Conservation (phyloP, 768 basidiomycete genomes). For the Fibroporia radiculosa region DNA sequence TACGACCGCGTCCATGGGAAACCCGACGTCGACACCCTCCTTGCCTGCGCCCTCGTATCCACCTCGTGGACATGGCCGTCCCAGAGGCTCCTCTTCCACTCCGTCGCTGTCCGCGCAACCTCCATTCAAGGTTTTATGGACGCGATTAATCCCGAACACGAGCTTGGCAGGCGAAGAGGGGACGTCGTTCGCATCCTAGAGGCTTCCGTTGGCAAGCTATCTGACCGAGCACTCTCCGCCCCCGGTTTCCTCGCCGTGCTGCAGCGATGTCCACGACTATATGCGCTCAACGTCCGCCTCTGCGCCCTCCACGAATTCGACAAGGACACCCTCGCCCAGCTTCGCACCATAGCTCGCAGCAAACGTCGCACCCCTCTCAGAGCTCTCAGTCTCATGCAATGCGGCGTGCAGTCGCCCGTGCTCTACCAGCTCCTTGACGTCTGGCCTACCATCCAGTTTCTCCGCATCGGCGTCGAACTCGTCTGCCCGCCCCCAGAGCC, state of each 20-base stretch:
- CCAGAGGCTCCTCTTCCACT: slow-evolving; percentile 19
- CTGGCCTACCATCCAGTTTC: slow-evolving; percentile 30
- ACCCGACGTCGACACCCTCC: slow-evolving; percentile 14
- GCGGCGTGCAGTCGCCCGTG: slow-evolving; percentile 35
- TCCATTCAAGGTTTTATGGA: slow-evolving; percentile 1
- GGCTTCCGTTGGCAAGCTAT: slow-evolving; percentile 1
- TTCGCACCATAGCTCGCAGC: slow-evolving; percentile 18
- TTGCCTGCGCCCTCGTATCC: slow-evolving; percentile 15
- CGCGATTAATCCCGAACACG: slow-evolving; percentile 4
- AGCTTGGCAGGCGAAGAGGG: slow-evolving; percentile 7
- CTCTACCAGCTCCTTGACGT: slow-evolving; percentile 34
- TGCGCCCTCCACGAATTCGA: slow-evolving; percentile 24
- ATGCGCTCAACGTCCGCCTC: slow-evolving; percentile 25
- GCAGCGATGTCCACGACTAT: slow-evolving; percentile 23
- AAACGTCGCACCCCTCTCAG: slow-evolving; percentile 20
- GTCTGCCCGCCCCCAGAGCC: slow-evolving; percentile 22
- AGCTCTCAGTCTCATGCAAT: slow-evolving; percentile 25
- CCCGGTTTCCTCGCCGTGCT: slow-evolving; percentile 17
- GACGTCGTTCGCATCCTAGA: slow-evolving; percentile 14
- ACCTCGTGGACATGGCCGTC: slow-evolving; percentile 14
- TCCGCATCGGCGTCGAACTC: slow-evolving; percentile 32
- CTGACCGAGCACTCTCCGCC: neutral
- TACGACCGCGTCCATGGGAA: slow-evolving; percentile 6
- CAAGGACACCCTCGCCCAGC: slow-evolving; percentile 10
- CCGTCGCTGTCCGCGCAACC: slow-evolving; percentile 4